Evolutionary conservation across 164 flowering plant genomes (phyloP).

Genomic region (Liriodendron chinense): DNA sequence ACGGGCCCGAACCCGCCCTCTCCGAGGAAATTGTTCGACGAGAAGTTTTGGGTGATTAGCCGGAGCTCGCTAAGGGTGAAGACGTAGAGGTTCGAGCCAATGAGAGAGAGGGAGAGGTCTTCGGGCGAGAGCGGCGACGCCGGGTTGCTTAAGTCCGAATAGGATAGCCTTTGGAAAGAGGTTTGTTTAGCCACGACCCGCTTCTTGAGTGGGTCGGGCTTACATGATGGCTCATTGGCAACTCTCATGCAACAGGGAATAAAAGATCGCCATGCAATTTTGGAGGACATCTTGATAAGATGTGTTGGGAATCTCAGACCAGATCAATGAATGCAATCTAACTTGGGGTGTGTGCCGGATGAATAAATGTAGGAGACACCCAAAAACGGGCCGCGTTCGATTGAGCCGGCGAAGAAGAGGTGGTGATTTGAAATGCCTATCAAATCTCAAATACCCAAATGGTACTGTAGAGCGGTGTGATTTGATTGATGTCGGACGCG

Average conservation of each 20-base stretch:
- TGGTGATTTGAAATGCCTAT: no score
- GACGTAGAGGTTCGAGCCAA: slow-evolving; percentile 50
- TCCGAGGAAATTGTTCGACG: slow-evolving; percentile 49
- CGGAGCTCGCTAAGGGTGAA: slow-evolving; percentile 59
- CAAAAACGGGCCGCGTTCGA: no score
- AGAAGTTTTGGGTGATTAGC: slow-evolving; percentile 49
- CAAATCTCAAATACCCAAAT: no score
- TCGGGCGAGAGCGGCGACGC: slow-evolving; percentile 31
- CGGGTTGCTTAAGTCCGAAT: slow-evolving; percentile 53
- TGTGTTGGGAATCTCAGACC: background rate
- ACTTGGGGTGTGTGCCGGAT: no score
- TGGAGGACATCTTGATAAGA: slow-evolving; percentile 5
- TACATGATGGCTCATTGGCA: slow-evolving; percentile 2
- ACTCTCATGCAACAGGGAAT: slow-evolving; percentile 29
- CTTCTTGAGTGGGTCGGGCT: slow-evolving; percentile 13
- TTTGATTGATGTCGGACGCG: no score
- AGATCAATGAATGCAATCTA: no score
- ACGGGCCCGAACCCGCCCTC: slow-evolving; percentile 90
- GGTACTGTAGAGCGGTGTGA: no score
- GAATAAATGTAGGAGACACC: no score
- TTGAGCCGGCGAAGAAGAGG: no score
- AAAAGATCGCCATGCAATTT: slow-evolving; percentile 21
- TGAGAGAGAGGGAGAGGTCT: slow-evolving; percentile 55
- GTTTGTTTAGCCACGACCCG: slow-evolving; percentile 2
- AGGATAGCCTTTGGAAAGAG: slow-evolving; percentile 42